Percentiles rank a stretch among this genome's conserved stretches.
Conservation (phyloP, 2,329 filamentous ascomycete species). For the Passalora sequoiae region DNA sequence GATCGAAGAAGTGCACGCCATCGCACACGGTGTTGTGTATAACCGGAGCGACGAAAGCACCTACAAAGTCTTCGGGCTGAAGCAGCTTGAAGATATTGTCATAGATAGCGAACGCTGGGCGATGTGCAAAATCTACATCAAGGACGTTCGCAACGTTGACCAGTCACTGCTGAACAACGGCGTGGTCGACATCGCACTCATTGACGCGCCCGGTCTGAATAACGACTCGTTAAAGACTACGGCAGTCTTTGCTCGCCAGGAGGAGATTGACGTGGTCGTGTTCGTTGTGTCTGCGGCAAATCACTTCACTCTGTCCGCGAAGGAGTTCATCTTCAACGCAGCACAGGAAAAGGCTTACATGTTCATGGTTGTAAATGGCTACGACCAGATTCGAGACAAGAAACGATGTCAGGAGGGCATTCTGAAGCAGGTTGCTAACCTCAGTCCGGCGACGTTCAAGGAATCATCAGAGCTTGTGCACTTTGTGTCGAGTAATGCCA, state of each 20-base stretch:
- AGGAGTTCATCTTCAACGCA: constrained; percentile 93
- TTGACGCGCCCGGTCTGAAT: constrained; percentile 93
- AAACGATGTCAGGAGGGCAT: constrained; percentile 88
- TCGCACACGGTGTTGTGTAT: constrained; percentile 75
- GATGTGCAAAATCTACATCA: constrained; percentile 95
- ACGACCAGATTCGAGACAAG: constrained; percentile 89
- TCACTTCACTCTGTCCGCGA: constrained; percentile 95
- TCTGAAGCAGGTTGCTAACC: constrained; percentile 74
- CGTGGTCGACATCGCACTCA: constrained; percentile 94
- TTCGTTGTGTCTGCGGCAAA: constrained; percentile 98
- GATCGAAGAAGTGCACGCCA: constrained; percentile 90
- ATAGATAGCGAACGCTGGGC: constrained; percentile 81
- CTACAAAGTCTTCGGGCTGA: constrained; percentile 77
- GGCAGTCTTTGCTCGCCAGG: constrained; percentile 91
- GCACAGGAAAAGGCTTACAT: constrained; percentile 97
- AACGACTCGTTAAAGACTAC: constrained; percentile 96
- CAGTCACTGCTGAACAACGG: constrained; percentile 95
- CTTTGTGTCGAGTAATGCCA: constrained; percentile 94
- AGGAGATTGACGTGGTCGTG: constrained; percentile 97
- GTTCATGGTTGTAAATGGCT: constrained; percentile 98
- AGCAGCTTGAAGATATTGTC: constrained; percentile 81
- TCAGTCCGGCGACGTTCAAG: constrained; percentile 92
- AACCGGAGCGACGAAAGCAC: constrained; percentile 88
- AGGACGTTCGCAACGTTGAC: constrained; percentile 80
- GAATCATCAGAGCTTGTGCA: constrained; percentile 90